Evolutionary conservation across 2,329 filamentous ascomycete species (phyloP), one percentile per base, ranked within the genome.

Genomic region (Beauveria pseudobassiana): DNA sequence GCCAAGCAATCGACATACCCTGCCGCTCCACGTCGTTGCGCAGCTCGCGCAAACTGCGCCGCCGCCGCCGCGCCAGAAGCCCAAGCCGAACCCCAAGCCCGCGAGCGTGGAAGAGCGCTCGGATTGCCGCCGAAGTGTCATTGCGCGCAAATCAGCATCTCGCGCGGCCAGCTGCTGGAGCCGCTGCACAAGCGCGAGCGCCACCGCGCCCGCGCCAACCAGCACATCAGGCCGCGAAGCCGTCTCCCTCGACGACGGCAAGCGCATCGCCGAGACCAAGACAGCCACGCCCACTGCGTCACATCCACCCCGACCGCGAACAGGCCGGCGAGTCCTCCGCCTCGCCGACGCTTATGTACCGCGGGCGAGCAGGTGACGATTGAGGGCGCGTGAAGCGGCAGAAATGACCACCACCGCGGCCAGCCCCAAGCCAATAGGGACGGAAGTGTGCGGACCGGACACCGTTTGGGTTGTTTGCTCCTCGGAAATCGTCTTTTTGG

Each of bases 61-160:
- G 30, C 3, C 10, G 30, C 30, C 1, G 24, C 42, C 28, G 6
- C 43, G 30, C 24, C n/a, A n/a, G 2, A 24, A n/a, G 48, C 57
- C 48, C 4, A 9, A 22, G 30, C 56, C 56, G 24, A 52, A 52
- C 26, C 46, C 46, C 12, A 60, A 46, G 26, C 49, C 48, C 5
- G 14, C 48, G 24, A 60, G 26, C 30, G 38, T 38, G 22, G 59
- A 49, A 9, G 52, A 42, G 59, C 75, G 7, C 71, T 82, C 16
- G 64, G 79, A 79, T n/a, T 48, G 83, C 85, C 1, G 85, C 87
- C 4, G 82, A 88, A 71, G 78, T 87, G 51, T 88, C 1, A 88
- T 89, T 66, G 86, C 86, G 0, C 78, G 87, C 86, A 89, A 70
- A 87, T 89, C 65, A 87, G 83, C 65, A 76, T 89, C 28, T 87